Percentiles rank a stretch among this genome's conserved stretches.
Conservation (phyloP, 1,139 yeast genomes). For the Sugiyamaella japonica region DNA sequence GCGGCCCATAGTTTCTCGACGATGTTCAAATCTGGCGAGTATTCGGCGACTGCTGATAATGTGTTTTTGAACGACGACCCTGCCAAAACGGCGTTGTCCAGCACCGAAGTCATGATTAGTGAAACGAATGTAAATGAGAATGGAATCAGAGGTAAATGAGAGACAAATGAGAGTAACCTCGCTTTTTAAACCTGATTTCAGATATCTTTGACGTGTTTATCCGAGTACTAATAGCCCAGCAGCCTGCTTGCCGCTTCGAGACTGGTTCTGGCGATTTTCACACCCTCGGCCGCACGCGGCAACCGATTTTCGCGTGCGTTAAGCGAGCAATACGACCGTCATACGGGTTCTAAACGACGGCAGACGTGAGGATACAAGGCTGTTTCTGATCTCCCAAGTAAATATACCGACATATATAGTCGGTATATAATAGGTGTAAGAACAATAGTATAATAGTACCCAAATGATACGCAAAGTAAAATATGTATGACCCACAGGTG, state of each 20-base stretch:
- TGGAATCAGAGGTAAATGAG: no score
- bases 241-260: background rate
- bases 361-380: background rate
- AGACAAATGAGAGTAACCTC: background rate
- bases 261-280: background rate
- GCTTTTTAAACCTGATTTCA: background rate
- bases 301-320: no score
- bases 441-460: no score
- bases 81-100: conserved; percentile 25
- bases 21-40: conserved; percentile 27
- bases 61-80: conserved; percentile 28
- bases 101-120: conserved; percentile 20
- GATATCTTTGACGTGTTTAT: background rate
- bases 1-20: conserved; percentile 80
- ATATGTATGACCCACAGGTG: no score
- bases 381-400: no score
- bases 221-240: background rate
- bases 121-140: background rate
- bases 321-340: background rate
- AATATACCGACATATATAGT: no score
- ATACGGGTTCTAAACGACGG: background rate
- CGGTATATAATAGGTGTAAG: no score
- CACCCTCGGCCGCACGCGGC: background rate
- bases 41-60: conserved; percentile 21
- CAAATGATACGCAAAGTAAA: no score